Percentiles rank a stretch among this genome's conserved stretches.
Conservation (phyloP, 371 early-diverging fungal species). For the Paraphysoderma sedebokerense region DNA sequence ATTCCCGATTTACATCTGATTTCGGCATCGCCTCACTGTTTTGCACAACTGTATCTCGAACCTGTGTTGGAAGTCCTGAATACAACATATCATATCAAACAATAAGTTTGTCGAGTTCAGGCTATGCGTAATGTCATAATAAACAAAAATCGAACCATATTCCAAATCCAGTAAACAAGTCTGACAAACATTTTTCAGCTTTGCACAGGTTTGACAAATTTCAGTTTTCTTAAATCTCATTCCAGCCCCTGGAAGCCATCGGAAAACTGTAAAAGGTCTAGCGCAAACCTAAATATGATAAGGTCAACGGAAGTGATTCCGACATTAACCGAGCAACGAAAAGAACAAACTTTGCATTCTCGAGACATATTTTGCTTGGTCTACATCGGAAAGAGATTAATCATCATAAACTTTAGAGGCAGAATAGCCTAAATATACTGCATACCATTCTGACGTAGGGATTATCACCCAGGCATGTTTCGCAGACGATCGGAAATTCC, state of each 20-base stretch:
- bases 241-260: constrained; percentile 87
- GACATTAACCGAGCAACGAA: background rate
- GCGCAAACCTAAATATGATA: constrained; percentile 43
- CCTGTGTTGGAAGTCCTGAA: constrained; percentile 71
- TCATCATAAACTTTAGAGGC: background rate
- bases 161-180: constrained; percentile 90
- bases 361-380: constrained; percentile 63
- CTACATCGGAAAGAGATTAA: constrained; percentile 12
- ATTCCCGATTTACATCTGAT: constrained; percentile 75
- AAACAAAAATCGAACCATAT: too few species aligned
- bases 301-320: background rate
- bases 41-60: constrained; percentile 70
- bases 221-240: constrained; percentile 94
- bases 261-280: constrained; percentile 89
- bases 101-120: too few species aligned
- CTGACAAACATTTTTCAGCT: constrained; percentile 94
- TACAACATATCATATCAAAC: too few species aligned
- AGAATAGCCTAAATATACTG: background rate
- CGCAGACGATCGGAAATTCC: constrained; percentile 83
- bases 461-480: constrained; percentile 91
- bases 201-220: constrained; percentile 91
- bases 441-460: constrained; percentile 92
- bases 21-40: constrained; percentile 55
- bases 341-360: constrained; percentile 64
- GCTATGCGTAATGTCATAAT: too few species aligned